These are phyloP conservation scores for Sclerotinia glacialis DNA, from an alignment of 2,329 filamentous ascomycete species.

Conservation along the genomic window DNA sequence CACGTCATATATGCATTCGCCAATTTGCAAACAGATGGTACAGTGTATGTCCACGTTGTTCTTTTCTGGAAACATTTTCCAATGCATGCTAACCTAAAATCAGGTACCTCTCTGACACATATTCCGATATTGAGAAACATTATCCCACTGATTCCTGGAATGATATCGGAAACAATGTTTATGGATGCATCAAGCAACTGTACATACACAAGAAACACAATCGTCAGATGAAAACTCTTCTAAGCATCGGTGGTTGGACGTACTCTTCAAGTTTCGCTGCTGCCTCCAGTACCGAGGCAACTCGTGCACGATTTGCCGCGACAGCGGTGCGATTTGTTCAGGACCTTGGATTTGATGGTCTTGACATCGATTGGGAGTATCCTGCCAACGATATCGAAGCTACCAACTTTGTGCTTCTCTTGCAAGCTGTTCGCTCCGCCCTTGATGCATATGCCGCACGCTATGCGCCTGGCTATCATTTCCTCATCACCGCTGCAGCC, in stretches of 20 bases:
- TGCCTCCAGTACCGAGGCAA: constrained; percentile 60
- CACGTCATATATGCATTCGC: constrained; percentile 81
- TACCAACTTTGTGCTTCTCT: constrained; percentile 37
- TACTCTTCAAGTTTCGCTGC: constrained; percentile 74
- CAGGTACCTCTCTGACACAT: constrained; percentile 64
- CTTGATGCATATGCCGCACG: constrained; percentile 49
- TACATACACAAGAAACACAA: constrained; percentile 74
- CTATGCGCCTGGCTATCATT: constrained; percentile 49
- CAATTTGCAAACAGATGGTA: constrained; percentile 68
- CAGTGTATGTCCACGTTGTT: constrained; percentile 53
- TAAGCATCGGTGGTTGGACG: constrained; percentile 84
- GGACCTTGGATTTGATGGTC: constrained; percentile 63
- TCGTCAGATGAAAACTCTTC: constrained; percentile 71
- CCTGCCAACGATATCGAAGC: constrained; percentile 34
- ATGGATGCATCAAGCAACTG: constrained; percentile 78
- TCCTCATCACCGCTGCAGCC: constrained; percentile 53
- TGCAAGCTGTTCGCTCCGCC: constrained; percentile 39
- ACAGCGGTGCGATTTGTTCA: constrained; percentile 67
- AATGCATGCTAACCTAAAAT: constrained; percentile 20
- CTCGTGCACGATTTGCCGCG: constrained; percentile 65
- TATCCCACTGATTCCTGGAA: constrained; percentile 69
- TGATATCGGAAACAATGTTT: constrained; percentile 68
- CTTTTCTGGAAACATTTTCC: not conserved
- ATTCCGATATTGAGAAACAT: constrained; percentile 73
- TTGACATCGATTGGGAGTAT: constrained; percentile 42